A percentile compares a stretch with the other conserved stretches of the same genome.
These are phyloP conservation scores for Clitopilus hobsonii DNA, from an alignment of 768 basidiomycete genomes.

Conservation along the genomic window DNA sequence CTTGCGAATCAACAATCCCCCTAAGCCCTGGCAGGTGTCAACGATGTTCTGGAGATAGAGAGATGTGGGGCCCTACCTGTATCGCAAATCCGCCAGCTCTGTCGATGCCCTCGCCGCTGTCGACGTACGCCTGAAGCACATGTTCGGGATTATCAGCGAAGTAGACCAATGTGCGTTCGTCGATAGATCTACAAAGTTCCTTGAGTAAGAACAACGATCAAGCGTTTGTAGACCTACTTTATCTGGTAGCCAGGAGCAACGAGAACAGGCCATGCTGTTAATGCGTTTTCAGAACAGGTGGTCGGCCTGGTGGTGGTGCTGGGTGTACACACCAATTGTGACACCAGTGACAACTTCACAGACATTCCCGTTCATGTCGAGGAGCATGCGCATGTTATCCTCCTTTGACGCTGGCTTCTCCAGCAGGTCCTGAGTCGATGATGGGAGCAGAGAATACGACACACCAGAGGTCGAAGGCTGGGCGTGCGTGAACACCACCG, in stretches of 20 bases:
- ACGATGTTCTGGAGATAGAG: not conserved
- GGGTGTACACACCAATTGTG: conserved; percentile 54
- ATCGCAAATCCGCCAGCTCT: conserved; percentile 94
- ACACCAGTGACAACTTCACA: conserved; percentile 95
- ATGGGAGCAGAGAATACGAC: conserved; percentile 49
- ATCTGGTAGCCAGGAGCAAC: conserved; percentile 73
- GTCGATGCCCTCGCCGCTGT: conserved; percentile 80
- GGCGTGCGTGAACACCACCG: conserved; percentile 83
- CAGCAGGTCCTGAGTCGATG: conserved; percentile 64
- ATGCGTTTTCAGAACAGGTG: not conserved
- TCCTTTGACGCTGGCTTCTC: conserved; percentile 82
- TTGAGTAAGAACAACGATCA: not conserved
- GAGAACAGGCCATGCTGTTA: conserved; percentile 66
- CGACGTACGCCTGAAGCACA: conserved; percentile 73
- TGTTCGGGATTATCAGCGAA: conserved; percentile 60
- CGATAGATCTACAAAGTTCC: conserved; percentile 63
- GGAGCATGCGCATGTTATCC: conserved; percentile 84
- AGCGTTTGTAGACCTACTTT: too few species aligned
- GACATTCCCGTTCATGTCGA: conserved; percentile 78
- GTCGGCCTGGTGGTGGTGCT: not conserved
- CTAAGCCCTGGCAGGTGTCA: conserved; percentile 54
- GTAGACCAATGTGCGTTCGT: conserved; percentile 76
- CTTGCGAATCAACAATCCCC: conserved; percentile 75
- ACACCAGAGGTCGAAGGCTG: conserved; percentile 54
- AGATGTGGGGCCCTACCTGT: conserved; percentile 49